These are phyloP conservation scores for Cryptococcus sp. DNA, from an alignment of 1,284 basidiomycete genomes.

Conservation along the genomic window DNA sequence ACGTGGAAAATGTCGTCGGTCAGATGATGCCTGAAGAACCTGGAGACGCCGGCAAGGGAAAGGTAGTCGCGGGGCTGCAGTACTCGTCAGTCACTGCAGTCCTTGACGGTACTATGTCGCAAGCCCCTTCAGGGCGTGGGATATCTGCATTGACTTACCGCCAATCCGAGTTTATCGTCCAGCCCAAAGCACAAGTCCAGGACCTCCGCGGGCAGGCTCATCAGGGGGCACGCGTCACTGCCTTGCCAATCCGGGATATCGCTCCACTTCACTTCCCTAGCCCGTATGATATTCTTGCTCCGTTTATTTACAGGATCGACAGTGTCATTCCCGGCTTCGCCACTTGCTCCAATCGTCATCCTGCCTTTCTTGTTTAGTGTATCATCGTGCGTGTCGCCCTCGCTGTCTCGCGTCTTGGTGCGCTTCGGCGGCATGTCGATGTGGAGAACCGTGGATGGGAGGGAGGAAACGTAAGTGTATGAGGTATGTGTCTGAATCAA, in stretches of 20 bases:
- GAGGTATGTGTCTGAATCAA: too few species aligned
- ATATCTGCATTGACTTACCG: slow-evolving; percentile 18
- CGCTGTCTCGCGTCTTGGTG: too few species aligned
- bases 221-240: slow-evolving; percentile 17
- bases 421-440: too few species aligned
- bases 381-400: too few species aligned
- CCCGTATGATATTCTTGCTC: slow-evolving; percentile 7
- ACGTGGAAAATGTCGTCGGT: slow-evolving; percentile 22
- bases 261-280: slow-evolving; percentile 19
- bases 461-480: too few species aligned
- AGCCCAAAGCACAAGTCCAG: slow-evolving; percentile 22
- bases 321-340: too few species aligned
- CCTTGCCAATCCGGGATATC: slow-evolving; percentile 30
- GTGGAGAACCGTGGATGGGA: too few species aligned
- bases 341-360: too few species aligned
- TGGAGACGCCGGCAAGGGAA: slow-evolving; percentile 26
- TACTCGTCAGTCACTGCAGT: background rate
- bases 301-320: slow-evolving; percentile 3
- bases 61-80: slow-evolving; percentile 27
- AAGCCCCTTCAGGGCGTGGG: too few species aligned
- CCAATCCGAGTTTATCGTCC: slow-evolving; percentile 1
- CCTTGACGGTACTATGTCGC: background rate
- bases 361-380: too few species aligned
- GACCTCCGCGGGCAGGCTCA: slow-evolving; percentile 19
- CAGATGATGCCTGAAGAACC: slow-evolving; percentile 21